Evolutionary conservation across 306 rosid genomes (phyloP), one percentile per base, ranked within the genome.

Genomic region (Pterocarpus macrocarpus): DNA sequence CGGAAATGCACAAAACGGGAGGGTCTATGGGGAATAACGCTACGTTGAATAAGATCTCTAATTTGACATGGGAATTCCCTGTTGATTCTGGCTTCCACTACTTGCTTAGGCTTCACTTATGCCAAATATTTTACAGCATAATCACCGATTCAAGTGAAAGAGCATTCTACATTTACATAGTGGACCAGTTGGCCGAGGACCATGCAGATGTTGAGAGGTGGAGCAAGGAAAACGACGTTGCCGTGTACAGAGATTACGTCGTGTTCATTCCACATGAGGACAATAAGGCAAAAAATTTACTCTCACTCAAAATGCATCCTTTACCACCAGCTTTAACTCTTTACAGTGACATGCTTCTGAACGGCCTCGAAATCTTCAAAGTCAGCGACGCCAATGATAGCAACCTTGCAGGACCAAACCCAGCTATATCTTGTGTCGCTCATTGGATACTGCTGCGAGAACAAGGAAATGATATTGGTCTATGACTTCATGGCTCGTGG

Each of bases 361-460:
- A 85, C 36, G 91, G 91, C 0, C 53, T 85, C 0, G 91, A 88
- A 62, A 73, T 88, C 12, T 85, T 1, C 57, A 16, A 50, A 50
- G 1, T 85, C 85, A 16, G 17, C 1, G 2, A 4, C 12, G n/a
- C n/a, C n/a, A n/a, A n/a, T n/a, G n/a, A n/a, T n/a, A n/a, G n/a
- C n/a, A n/a, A n/a, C n/a, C n/a, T n/a, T n/a, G n/a, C n/a, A n/a
- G n/a, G n/a, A n/a, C n/a, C n/a, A n/a, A n/a, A n/a, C n/a, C n/a
- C n/a, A n/a, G n/a, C 57, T 50, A 16, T 16, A 50, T 3, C 57
- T 50, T 3, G 57, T 50, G 57, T 50, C 57, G 16, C 57, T 50
- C 17, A 50, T 50, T 4, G 57, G 57, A 2, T 50, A 50, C 4
- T 50, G 57, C 57, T 50, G 17, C n/a, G 57, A 50, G n/a, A 50